Conservation (phyloP, 176 grass and related monocot species). For the Leersia perrieri region DNA sequence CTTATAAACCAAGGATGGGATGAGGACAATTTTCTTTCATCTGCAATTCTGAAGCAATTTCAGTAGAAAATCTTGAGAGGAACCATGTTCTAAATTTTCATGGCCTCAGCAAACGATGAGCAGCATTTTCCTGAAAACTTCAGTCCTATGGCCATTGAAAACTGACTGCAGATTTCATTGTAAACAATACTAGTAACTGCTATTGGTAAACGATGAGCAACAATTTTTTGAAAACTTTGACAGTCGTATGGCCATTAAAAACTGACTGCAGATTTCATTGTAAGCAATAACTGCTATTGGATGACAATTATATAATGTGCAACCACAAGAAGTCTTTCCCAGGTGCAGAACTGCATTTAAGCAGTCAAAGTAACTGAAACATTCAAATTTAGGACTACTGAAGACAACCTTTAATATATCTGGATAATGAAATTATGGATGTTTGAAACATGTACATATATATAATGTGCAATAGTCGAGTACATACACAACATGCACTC, state of each 20-base stretch:
- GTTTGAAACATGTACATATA: neutral
- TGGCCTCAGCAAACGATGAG: neutral
- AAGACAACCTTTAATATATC: neutral
- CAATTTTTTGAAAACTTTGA: neutral
- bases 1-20: constrained; percentile 11
- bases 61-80: neutral
- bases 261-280: neutral
- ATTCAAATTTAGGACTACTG: neutral
- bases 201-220: neutral
- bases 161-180: neutral
- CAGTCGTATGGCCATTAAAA: neutral
- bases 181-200: neutral
- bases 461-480: neutral
- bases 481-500: neutral
- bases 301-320: neutral
- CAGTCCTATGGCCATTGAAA: neutral
- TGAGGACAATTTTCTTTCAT: neutral
- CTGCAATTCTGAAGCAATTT: neutral
- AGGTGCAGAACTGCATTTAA: neutral
- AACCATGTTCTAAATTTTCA: neutral
- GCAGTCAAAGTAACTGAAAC: neutral
- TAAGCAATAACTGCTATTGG: neutral
- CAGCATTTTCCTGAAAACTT: no score
- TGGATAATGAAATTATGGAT: neutral
- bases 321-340: neutral